These are phyloP conservation scores for Rhizopogon sp. DNA, from an alignment of 768 basidiomycete species.

Conservation along the genomic window DNA sequence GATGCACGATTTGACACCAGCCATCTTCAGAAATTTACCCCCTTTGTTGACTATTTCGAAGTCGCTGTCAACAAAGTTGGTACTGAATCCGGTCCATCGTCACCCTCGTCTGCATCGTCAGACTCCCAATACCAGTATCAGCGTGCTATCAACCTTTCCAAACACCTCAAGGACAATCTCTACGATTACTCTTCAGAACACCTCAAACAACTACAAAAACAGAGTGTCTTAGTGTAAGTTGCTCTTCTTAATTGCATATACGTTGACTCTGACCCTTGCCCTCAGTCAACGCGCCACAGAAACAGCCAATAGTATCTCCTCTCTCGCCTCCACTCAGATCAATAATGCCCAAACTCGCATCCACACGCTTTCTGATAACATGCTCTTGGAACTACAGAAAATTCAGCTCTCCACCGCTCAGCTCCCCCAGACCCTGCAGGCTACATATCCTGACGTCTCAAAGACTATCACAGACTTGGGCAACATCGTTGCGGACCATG, in stretches of 20 bases:
- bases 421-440: constrained; percentile 56
- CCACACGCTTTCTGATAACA: constrained; percentile 55
- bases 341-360: constrained; percentile 51
- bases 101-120: constrained; percentile 41
- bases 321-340: constrained; percentile 54
- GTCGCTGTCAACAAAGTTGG: constrained; percentile 45
- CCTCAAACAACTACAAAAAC: constrained; percentile 62
- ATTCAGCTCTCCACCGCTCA: constrained; percentile 56
- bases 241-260: neutral
- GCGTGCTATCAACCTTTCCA: constrained; percentile 63
- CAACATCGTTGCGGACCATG: constrained; percentile 44
- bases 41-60: constrained; percentile 69
- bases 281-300: constrained; percentile 64
- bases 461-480: constrained; percentile 50
- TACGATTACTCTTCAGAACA: constrained; percentile 67
- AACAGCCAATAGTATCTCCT: constrained; percentile 59
- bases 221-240: constrained; percentile 60
- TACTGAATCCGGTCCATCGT: constrained; percentile 41
- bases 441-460: constrained; percentile 51
- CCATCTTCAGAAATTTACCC: constrained; percentile 53
- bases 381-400: constrained; percentile 64
- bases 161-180: constrained; percentile 56
- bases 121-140: constrained; percentile 74
- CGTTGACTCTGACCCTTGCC: constrained; percentile 1
- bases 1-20: neutral